phyloP scores from a whole-genome alignment of 192 early-diverging fungal genomes.

The Coemansia sp. region DNA sequence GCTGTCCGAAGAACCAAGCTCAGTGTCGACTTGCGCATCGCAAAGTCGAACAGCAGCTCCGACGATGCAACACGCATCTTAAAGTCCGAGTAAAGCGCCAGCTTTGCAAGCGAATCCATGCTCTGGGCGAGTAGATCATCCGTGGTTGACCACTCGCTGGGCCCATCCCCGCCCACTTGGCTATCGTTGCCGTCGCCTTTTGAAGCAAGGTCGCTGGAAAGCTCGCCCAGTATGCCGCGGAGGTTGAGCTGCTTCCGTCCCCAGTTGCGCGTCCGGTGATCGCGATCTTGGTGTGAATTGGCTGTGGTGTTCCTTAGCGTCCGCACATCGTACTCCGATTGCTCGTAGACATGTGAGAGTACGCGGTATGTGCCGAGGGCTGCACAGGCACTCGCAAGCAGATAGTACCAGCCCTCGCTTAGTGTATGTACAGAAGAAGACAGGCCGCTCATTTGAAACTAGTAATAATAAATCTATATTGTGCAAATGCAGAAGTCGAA shows the following conservation, averaged over 20 bases:
- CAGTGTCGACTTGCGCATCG: slow-evolving; percentile 19
- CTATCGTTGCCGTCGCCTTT: background rate
- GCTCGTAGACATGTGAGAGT: slow-evolving; percentile 34
- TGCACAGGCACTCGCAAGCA: slow-evolving; percentile 12
- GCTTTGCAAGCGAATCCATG: background rate
- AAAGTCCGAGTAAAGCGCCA: slow-evolving; percentile 7
- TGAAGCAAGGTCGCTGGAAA: background rate
- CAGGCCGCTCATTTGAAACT: slow-evolving; percentile 2
- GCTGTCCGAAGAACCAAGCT: slow-evolving; percentile 16
- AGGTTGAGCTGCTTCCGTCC: background rate
- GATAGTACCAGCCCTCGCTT: slow-evolving; percentile 17
- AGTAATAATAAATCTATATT: background rate
- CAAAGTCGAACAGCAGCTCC: slow-evolving; percentile 36
- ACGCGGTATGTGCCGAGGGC: slow-evolving; percentile 30
- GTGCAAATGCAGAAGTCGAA: background rate
- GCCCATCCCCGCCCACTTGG: background rate
- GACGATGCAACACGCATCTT: slow-evolving; percentile 21
- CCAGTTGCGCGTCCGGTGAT: background rate
- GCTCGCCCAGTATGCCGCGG: background rate
- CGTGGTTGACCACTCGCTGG: slow-evolving; percentile 1
- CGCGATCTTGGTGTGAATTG: background rate
- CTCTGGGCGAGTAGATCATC: background rate
- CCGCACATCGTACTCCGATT: slow-evolving; percentile 25
- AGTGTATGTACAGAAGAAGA: slow-evolving; percentile 1
- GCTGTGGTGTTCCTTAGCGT: background rate